Percentiles rank a stretch among this genome's conserved stretches.
Evolutionary conservation across 2,329 filamentous ascomycete genomes (phyloP).

Genomic region (Exophiala bonariae): DNA sequence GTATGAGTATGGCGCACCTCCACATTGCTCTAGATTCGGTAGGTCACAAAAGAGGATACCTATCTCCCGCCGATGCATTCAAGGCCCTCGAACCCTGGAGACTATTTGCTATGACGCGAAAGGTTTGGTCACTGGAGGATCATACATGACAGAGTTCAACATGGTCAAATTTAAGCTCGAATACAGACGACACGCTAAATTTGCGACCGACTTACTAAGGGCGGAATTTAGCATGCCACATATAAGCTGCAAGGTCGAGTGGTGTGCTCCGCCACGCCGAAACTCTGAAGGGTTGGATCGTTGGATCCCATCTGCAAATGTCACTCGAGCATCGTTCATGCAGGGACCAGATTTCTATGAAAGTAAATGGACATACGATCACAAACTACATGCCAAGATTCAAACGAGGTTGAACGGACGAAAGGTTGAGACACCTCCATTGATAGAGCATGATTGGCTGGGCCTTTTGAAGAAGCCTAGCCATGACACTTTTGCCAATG

Average conservation of each 20-base stretch:
- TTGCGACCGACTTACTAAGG: slow-evolving; percentile 56
- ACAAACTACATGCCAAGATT: slow-evolving; percentile 50
- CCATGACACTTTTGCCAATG: slow-evolving; percentile 46
- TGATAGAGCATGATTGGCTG: slow-evolving; percentile 52
- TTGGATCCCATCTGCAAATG: slow-evolving; percentile 57
- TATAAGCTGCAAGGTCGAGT: slow-evolving; percentile 55
- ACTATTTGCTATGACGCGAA: slow-evolving; percentile 54
- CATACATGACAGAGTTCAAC: slow-evolving; percentile 54
- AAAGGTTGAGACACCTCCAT: slow-evolving; percentile 52
- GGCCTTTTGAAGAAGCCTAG: slow-evolving; percentile 45
- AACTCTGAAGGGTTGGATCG: slow-evolving; percentile 49
- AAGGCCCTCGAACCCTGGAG: slow-evolving; percentile 47
- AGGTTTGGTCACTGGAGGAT: slow-evolving; percentile 55
- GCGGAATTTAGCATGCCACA: slow-evolving; percentile 57
- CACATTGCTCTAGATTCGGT: slow-evolving; percentile 4
- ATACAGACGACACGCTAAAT: slow-evolving; percentile 55
- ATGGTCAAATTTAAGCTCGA: slow-evolving; percentile 55
- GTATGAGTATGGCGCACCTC: slow-evolving; percentile 45
- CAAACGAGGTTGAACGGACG: slow-evolving; percentile 52
- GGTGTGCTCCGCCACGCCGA: slow-evolving; percentile 53
- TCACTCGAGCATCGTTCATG: slow-evolving; percentile 56
- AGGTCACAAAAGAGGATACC: slow-evolving; percentile 40
- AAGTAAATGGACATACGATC: slow-evolving; percentile 50
- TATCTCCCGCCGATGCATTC: slow-evolving; percentile 47
- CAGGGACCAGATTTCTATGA: slow-evolving; percentile 55